Percentiles rank a stretch among this genome's conserved stretches.
Evolutionary conservation across 2,329 filamentous ascomycete species (phyloP).

Genomic region (Colletotrichum australisinense): DNA sequence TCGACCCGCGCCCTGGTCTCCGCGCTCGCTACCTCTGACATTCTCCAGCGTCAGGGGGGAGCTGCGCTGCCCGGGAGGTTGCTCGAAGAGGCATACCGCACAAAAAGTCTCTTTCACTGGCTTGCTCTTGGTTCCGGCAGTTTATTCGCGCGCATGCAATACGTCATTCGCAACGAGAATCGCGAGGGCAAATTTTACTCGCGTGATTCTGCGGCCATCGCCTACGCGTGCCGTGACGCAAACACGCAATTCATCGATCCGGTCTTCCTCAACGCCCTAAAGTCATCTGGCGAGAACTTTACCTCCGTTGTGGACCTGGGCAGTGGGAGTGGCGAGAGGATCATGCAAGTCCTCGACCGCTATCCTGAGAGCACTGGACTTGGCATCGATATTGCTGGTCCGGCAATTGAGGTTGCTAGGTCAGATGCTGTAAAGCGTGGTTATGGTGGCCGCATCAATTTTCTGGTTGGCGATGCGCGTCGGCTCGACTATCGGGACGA

Average conservation of each 20-base stretch:
- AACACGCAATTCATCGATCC: no score
- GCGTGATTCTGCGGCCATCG: slow-evolving; percentile 34
- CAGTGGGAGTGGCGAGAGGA: slow-evolving; percentile 34
- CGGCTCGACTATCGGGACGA: no score
- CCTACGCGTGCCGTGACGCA: slow-evolving; percentile 20
- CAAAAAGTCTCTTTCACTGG: no score
- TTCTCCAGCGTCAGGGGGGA: no score
- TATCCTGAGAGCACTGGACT: slow-evolving; percentile 22
- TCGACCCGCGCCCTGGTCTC: background rate
- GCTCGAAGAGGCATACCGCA: no score
- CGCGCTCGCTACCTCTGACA: no score
- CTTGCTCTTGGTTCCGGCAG: no score
- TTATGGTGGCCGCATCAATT: background rate
- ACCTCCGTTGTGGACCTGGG: slow-evolving; percentile 33
- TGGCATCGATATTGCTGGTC: slow-evolving; percentile 34
- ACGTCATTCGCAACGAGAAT: slow-evolving; percentile 30
- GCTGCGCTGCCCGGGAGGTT: no score
- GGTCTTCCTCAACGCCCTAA: background rate
- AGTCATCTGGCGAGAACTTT: slow-evolving; percentile 22
- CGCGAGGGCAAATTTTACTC: slow-evolving; percentile 17
- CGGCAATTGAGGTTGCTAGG: slow-evolving; percentile 26
- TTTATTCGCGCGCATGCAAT: no score
- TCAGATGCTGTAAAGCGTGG: background rate
- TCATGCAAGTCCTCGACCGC: slow-evolving; percentile 33
- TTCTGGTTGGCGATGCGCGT: no score